Conservation (phyloP, 1,139 yeast species). For the Hansenula lynferdii region DNA sequence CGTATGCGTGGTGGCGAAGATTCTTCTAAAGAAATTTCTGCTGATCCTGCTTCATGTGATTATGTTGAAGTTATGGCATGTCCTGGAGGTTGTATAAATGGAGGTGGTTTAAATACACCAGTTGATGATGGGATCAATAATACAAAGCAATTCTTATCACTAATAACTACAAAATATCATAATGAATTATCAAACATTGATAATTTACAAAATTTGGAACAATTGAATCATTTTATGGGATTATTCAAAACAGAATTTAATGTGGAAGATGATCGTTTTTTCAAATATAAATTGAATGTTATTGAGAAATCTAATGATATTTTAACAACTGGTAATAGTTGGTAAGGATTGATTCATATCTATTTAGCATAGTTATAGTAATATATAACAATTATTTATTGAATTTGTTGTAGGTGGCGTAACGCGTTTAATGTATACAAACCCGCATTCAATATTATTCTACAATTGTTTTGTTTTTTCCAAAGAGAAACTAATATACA, state of each 20-base stretch:
- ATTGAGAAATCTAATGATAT: constrained; percentile 49
- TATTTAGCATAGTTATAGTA: background rate
- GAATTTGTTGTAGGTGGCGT: too few species aligned
- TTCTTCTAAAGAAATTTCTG: constrained; percentile 17
- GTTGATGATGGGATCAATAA: constrained; percentile 10
- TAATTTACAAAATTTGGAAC: constrained; percentile 7
- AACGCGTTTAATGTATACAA: too few species aligned
- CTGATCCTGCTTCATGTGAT: constrained; percentile 68
- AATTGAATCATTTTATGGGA: constrained; percentile 28
- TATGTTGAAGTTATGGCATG: constrained; percentile 97
- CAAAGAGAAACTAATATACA: constrained; percentile 5
- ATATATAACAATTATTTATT: background rate
- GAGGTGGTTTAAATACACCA: constrained; percentile 84
- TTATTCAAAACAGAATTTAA: constrained; percentile 30
- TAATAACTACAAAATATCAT: constrained; percentile 13
- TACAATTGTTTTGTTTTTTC: background rate
- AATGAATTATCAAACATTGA: constrained; percentile 13
- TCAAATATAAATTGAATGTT: constrained; percentile 40
- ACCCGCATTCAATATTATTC: too few species aligned
- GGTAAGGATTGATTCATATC: constrained; percentile 20
- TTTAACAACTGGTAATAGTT: constrained; percentile 27
- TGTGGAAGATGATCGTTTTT: constrained; percentile 34
- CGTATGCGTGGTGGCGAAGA: constrained; percentile 13
- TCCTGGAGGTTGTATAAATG: constrained; percentile 96
- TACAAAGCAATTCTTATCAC: constrained; percentile 11